A percentile compares a stretch with the other conserved stretches of the same genome.
Evolutionary conservation across 345 rosid genomes (phyloP).

Genomic region (Euphorbia peplus): DNA sequence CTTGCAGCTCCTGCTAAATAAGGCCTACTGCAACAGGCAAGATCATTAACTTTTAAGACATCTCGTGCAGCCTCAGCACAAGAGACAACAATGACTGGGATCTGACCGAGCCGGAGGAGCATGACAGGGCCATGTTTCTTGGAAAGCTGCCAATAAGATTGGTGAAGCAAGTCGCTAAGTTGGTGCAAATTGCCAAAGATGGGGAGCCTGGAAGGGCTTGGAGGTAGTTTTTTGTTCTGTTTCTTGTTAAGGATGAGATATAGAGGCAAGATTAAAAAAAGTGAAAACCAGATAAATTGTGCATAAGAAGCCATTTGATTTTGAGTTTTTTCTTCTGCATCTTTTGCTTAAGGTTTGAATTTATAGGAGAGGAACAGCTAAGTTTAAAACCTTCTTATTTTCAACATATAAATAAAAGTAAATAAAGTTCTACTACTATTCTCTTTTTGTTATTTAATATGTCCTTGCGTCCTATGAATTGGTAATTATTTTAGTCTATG

Average conservation of each 20-base stretch:
- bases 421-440: no score
- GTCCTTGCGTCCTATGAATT: no score
- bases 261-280: not conserved
- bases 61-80: slow-evolving; percentile 26
- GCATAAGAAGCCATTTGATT: not conserved
- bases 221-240: slow-evolving; percentile 11
- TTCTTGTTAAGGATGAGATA: not conserved
- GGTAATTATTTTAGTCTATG: no score
- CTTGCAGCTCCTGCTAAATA: not conserved
- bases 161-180: slow-evolving; percentile 6
- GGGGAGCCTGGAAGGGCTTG: slow-evolving; percentile 1
- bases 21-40: slow-evolving; percentile 20
- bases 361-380: no score
- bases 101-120: slow-evolving; percentile 12
- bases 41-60: slow-evolving; percentile 22
- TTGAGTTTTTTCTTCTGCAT: no score
- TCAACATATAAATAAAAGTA: no score
- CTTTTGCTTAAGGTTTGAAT: no score
- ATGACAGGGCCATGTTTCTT: slow-evolving; percentile 22
- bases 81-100: slow-evolving; percentile 12
- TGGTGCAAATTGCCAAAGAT: slow-evolving; percentile 24
- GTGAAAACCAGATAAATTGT: not conserved
- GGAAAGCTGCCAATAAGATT: slow-evolving; percentile 9
- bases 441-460: no score
- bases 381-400: no score